Conservation (phyloP, 768 basidiomycete genomes). For the Serpula lacrymans region DNA sequence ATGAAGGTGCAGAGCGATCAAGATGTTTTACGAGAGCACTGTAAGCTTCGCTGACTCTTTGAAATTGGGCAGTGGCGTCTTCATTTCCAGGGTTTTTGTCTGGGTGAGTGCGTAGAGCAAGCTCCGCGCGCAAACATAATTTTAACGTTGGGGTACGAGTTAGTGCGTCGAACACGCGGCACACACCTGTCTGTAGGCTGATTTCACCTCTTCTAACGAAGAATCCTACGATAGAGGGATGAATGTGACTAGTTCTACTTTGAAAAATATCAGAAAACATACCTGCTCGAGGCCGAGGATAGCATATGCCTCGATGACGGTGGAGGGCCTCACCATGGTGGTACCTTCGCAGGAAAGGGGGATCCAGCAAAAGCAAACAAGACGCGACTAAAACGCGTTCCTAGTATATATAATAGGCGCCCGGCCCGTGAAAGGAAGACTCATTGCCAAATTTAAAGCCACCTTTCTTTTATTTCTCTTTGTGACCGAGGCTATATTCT, state of each 20-base stretch:
- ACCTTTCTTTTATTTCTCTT: slow-evolving; percentile 2
- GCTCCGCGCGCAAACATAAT: slow-evolving; percentile 35
- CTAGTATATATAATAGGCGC: slow-evolving; percentile 15
- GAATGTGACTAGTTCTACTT: neutral
- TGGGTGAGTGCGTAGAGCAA: slow-evolving; percentile 68
- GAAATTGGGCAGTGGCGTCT: slow-evolving; percentile 66
- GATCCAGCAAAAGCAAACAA: slow-evolving; percentile 8
- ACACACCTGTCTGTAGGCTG: slow-evolving; percentile 64
- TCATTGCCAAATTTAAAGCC: slow-evolving; percentile 41
- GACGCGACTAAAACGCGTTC: slow-evolving; percentile 27
- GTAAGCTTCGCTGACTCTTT: slow-evolving; percentile 68
- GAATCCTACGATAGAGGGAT: slow-evolving; percentile 41
- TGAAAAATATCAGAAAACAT: slow-evolving; percentile 1
- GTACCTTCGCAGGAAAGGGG: slow-evolving; percentile 5
- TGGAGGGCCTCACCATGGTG: slow-evolving; percentile 35
- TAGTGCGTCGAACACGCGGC: neutral
- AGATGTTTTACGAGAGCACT: slow-evolving; percentile 54
- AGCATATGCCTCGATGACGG: slow-evolving; percentile 35
- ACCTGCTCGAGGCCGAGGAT: slow-evolving; percentile 57
- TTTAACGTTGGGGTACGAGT: slow-evolving; percentile 1
- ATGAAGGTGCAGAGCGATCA: slow-evolving; percentile 32
- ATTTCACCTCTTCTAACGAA: slow-evolving; percentile 62
- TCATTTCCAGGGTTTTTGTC: slow-evolving; percentile 72
- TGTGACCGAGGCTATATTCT: neutral
- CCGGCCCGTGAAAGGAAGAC: too few relatives aligned